These are phyloP conservation scores for Calvatia gigantea DNA, from an alignment of 768 basidiomycete species.

Conservation along the genomic window DNA sequence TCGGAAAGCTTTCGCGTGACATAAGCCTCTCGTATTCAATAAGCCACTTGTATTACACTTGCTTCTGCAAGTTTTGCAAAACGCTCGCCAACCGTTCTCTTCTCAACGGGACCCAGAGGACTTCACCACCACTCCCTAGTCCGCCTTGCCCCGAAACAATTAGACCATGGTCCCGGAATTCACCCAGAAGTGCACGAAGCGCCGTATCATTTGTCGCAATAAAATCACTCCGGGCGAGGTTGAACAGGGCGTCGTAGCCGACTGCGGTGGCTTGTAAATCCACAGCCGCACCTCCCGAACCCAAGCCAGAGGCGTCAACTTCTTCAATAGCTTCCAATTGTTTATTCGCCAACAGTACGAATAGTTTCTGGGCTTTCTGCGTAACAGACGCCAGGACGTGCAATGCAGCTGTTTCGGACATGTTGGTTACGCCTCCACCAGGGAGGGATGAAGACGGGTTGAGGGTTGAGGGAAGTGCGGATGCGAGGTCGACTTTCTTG, in stretches of 20 bases:
- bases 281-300: constrained; percentile 19
- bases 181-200: constrained; percentile 75
- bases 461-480: constrained; percentile 20
- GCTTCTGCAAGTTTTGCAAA: constrained; percentile 17
- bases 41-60: background rate
- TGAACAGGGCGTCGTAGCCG: constrained; percentile 67
- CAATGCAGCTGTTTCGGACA: constrained; percentile 74
- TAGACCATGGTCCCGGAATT: constrained; percentile 89
- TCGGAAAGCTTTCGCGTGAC: no score
- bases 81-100: constrained; percentile 64
- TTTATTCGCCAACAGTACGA: constrained; percentile 61
- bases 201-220: constrained; percentile 88
- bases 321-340: constrained; percentile 65
- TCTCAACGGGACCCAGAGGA: constrained; percentile 84
- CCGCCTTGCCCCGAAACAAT: constrained; percentile 53
- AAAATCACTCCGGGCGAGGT: constrained; percentile 72
- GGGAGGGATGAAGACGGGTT: constrained; percentile 18
- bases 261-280: constrained; percentile 54
- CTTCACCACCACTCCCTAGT: constrained; percentile 48
- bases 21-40: no score
- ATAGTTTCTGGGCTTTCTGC: constrained; percentile 80
- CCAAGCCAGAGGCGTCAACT: constrained; percentile 23
- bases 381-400: constrained; percentile 88
- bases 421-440: constrained; percentile 24
- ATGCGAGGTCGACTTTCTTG: constrained; percentile 25